Conservation (phyloP, 441 rosid genomes). For the Mallotus repandus region DNA sequence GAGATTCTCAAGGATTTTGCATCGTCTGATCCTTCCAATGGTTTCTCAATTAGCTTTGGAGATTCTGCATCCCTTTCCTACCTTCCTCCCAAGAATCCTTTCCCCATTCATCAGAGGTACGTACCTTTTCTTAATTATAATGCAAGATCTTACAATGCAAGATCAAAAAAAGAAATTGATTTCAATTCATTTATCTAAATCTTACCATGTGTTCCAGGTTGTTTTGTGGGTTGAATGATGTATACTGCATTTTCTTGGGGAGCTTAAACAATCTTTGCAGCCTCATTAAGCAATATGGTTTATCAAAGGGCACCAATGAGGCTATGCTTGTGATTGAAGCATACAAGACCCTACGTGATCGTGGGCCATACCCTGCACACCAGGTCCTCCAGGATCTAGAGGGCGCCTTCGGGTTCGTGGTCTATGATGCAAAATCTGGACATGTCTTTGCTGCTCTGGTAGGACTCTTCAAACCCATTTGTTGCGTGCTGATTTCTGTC, state of each 20-base stretch:
- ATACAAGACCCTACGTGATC: constrained; percentile 80
- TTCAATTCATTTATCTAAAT: not conserved
- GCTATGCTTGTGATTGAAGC: constrained; percentile 81
- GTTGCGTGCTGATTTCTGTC: no score
- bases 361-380: constrained; percentile 95
- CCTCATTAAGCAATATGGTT: constrained; percentile 74
- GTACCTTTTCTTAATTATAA: not conserved
- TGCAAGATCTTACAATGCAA: not conserved
- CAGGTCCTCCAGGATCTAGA: constrained; percentile 85
- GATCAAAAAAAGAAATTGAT: not conserved
- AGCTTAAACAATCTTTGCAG: constrained; percentile 63
- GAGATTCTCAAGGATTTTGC: constrained; percentile 59
- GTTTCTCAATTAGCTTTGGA: constrained; percentile 61
- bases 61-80: constrained; percentile 62
- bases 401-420: constrained; percentile 78
- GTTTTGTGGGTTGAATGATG: constrained; percentile 78
- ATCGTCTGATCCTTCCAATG: constrained; percentile 45
- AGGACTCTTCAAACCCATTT: not conserved
- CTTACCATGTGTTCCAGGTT: constrained; percentile 38
- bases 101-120: constrained; percentile 50
- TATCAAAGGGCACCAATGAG: constrained; percentile 68
- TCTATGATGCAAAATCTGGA: constrained; percentile 68
- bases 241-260: constrained; percentile 81
- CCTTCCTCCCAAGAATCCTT: constrained; percentile 40
- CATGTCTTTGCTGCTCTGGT: constrained; percentile 78